Evolutionary conservation across 768 basidiomycete genomes (phyloP).

Genomic region (Mycena galericulata): DNA sequence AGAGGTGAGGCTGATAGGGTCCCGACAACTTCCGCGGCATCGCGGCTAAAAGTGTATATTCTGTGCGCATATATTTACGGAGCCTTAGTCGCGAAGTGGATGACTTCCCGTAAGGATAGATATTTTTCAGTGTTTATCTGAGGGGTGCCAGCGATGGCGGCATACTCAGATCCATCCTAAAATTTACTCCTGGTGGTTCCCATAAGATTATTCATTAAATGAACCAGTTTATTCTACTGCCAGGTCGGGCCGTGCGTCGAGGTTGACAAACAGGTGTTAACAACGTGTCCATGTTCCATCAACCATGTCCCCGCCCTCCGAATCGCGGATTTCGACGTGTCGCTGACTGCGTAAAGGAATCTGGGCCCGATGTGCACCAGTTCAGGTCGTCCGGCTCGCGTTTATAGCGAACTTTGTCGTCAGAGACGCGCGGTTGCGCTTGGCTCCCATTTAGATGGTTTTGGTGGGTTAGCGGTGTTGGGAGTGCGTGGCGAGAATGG

Average conservation of each 20-base stretch:
- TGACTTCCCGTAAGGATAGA: background rate
- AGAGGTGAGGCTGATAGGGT: too few species aligned
- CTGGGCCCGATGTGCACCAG: too few species aligned
- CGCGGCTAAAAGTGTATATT: too few species aligned
- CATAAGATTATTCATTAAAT: background rate
- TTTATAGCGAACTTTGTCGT: too few species aligned
- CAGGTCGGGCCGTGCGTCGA: background rate
- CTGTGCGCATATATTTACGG: too few species aligned
- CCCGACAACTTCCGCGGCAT: too few species aligned
- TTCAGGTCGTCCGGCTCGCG: too few species aligned
- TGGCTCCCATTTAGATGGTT: too few species aligned
- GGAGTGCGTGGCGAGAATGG: too few species aligned
- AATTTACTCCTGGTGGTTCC: background rate
- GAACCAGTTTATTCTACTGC: background rate
- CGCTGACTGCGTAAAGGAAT: background rate
- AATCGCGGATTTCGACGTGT: background rate
- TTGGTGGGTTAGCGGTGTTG: too few species aligned
- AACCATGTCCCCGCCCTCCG: background rate
- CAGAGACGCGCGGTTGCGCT: too few species aligned
- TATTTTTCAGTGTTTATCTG: background rate
- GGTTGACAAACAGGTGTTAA: background rate
- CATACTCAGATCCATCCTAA: background rate
- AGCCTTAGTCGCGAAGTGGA: too few species aligned
- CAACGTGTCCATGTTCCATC: background rate
- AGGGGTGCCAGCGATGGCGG: background rate